phyloP scores from a whole-genome alignment of 768 basidiomycete species.

The Trichaptum fuscoviolaceum region DNA sequence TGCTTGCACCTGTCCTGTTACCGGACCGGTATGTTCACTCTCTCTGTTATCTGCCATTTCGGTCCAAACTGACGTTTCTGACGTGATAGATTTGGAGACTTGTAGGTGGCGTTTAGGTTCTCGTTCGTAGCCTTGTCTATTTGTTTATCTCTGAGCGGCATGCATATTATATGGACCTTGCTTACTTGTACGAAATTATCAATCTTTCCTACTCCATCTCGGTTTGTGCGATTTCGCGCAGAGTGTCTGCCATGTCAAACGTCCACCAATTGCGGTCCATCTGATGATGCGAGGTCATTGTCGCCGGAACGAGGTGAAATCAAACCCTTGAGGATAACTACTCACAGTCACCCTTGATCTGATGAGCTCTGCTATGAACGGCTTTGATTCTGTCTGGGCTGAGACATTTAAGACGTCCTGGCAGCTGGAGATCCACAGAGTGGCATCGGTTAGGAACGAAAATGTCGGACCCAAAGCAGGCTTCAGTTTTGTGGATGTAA shows the following conservation, averaged over 20 bases:
- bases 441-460: conserved; percentile 64
- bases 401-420: conserved; percentile 8
- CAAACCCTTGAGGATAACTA: background rate
- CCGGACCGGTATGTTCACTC: conserved; percentile 71
- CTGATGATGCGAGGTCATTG: background rate
- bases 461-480: conserved; percentile 77
- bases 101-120: background rate
- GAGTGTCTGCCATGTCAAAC: background rate
- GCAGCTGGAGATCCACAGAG: conserved; percentile 56
- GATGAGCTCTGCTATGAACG: conserved; percentile 36
- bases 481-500: conserved; percentile 40
- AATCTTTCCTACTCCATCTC: background rate
- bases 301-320: background rate
- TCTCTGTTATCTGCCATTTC: background rate
- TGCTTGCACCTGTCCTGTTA: conserved; percentile 84
- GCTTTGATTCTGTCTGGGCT: conserved; percentile 14
- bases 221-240: background rate
- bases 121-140: background rate
- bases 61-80: background rate
- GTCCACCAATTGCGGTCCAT: conserved; percentile 2
- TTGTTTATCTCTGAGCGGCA: background rate
- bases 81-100: conserved; percentile 1
- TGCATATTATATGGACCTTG: background rate
- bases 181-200: background rate
- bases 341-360: conserved; percentile 39